phyloP scores from a whole-genome alignment of 805 yeast species.

The Scheffersomyces coipomensis region DNA sequence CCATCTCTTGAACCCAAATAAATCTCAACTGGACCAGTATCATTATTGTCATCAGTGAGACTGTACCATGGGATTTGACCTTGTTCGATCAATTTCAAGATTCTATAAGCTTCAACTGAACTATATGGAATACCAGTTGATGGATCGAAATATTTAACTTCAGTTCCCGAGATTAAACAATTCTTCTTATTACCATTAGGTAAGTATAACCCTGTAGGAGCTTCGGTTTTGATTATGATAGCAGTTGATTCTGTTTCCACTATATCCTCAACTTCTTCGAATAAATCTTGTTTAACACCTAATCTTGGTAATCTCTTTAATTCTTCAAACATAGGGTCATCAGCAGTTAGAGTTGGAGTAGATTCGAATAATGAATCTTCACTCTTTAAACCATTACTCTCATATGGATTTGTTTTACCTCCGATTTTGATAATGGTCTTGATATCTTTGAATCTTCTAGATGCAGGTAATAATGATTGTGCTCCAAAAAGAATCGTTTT shows the following conservation, averaged over 20 bases:
- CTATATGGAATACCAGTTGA: slow-evolving; percentile 83
- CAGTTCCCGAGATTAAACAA: slow-evolving; percentile 75
- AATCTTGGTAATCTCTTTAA: slow-evolving; percentile 55
- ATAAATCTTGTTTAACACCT: slow-evolving; percentile 51
- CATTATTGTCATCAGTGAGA: slow-evolving; percentile 49
- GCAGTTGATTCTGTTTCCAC: slow-evolving; percentile 41
- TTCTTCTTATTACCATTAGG: slow-evolving; percentile 66
- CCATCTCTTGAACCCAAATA: slow-evolving; percentile 50
- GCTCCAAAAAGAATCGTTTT: slow-evolving; percentile 55
- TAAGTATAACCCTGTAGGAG: slow-evolving; percentile 71
- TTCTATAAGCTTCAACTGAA: slow-evolving; percentile 75
- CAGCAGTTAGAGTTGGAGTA: slow-evolving; percentile 32
- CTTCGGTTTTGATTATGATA: slow-evolving; percentile 55
- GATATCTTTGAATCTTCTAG: slow-evolving; percentile 52
- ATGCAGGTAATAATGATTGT: slow-evolving; percentile 51
- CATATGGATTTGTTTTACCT: slow-evolving; percentile 36
- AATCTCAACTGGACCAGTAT: slow-evolving; percentile 46
- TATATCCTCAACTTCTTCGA: slow-evolving; percentile 42
- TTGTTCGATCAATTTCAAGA: slow-evolving; percentile 48
- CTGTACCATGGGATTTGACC: slow-evolving; percentile 55
- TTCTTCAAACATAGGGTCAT: slow-evolving; percentile 39
- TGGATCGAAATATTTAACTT: slow-evolving; percentile 86
- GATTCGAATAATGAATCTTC: slow-evolving; percentile 33
- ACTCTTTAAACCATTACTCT: slow-evolving; percentile 24
- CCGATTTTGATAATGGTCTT: slow-evolving; percentile 50